Evolutionary conservation across 225 moss, liverwort and hornwort genomes (phyloP).

Genomic region (Neckera pumila): DNA sequence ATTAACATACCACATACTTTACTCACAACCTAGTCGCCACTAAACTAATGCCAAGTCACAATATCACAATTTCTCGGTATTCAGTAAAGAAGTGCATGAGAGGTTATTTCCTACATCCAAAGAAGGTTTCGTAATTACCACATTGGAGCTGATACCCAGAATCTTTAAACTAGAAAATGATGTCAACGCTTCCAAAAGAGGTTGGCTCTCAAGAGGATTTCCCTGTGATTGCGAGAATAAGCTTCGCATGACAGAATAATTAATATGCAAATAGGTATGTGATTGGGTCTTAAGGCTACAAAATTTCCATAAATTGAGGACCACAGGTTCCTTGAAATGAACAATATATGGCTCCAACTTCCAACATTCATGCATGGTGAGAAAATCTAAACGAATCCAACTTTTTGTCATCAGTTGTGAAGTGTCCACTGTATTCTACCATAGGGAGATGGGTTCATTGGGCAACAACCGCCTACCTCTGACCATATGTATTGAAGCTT

Average conservation of each 20-base stretch:
- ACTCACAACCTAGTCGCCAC: neutral
- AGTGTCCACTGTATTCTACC: neutral
- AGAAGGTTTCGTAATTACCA: conserved; percentile 18
- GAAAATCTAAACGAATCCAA: neutral
- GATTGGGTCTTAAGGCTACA: neutral
- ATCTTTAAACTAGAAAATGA: conserved; percentile 33
- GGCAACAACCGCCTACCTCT: conserved; percentile 40
- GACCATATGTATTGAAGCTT: conserved; percentile 64
- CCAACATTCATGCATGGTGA: neutral
- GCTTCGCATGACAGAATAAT: neutral
- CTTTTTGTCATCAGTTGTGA: neutral
- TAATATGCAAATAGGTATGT: neutral
- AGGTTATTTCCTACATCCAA: neutral
- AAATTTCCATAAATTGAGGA: neutral
- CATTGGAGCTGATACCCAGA: conserved; percentile 48
- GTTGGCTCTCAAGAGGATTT: conserved; percentile 46
- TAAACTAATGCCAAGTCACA: neutral
- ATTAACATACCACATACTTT: neutral
- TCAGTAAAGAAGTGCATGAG: neutral
- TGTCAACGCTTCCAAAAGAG: conserved; percentile 35
- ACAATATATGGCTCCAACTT: neutral
- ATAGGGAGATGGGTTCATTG: neutral
- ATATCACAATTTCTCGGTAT: neutral
- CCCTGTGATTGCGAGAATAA: conserved; percentile 15
- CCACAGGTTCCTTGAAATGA: neutral